Evolutionary conservation across 2,329 filamentous ascomycete species (phyloP).

Genomic region (Neonectria punicea): DNA sequence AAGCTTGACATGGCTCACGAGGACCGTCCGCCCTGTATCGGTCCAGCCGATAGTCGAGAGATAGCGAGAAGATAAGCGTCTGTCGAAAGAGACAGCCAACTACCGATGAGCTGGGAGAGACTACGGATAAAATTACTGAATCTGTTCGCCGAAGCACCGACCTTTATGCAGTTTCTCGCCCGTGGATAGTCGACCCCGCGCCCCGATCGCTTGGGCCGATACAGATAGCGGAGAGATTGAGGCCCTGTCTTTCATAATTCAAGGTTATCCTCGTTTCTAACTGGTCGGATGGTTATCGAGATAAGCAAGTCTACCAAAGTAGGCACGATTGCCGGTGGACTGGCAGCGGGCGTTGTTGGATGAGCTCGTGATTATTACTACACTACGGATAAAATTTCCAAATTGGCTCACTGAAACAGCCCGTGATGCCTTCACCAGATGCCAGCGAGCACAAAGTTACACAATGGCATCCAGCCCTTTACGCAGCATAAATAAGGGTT

Average conservation of each 20-base stretch:
- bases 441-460: not conserved
- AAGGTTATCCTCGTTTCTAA: not conserved
- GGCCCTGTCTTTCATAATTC: not conserved
- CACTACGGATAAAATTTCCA: slow-evolving; percentile 2
- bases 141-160: not conserved
- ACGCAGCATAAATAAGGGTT: not conserved
- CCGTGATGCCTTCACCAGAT: not conserved
- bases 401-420: not conserved
- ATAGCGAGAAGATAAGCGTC: not conserved
- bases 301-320: not conserved
- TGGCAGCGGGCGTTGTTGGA: not conserved
- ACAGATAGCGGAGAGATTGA: not conserved
- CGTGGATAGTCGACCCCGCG: not conserved
- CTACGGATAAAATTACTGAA: not conserved
- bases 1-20: not conserved
- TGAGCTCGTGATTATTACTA: not conserved
- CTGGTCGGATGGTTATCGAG: not conserved
- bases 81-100: not conserved
- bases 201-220: not conserved
- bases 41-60: not conserved
- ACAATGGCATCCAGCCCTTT: not conserved
- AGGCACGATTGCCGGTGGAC: not conserved
- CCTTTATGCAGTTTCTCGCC: not conserved
- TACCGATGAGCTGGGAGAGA: not conserved
- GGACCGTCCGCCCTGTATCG: not conserved